Evolutionary conservation across 2,329 filamentous ascomycete species (phyloP), one percentile per base, ranked within the genome.

Genomic region (Coniochaeta ligniaria): DNA sequence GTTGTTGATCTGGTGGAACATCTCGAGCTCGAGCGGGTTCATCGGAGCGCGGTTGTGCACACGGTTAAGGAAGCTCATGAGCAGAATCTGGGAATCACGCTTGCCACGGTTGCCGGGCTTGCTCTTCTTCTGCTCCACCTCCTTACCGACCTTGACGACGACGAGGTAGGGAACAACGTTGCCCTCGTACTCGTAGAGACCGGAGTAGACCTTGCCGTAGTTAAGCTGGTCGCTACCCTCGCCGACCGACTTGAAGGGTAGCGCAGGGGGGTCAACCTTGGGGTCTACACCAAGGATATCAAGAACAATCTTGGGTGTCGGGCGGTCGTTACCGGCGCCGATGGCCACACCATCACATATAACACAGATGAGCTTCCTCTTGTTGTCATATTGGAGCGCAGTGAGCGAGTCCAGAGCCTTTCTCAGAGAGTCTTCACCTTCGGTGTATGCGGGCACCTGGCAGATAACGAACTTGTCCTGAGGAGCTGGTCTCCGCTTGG

Each of bases 401-500:
- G 95, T 97, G 62, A 98, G 82, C 1, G 95, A 98, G 72, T 99
- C 95, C 2, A 99, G 82, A 59, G 92, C 94, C 71, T 96, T 96
- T 60, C 95, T 84, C 9, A 99, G 80, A 4, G 93, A 94, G 69
- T 99, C 95, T 79, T 99, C 95, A 68, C 92, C 95, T 79, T 99
- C 95, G 0, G 95, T 99, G 71, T 99, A 99, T 6, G 95, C 95
- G 11, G 95, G 95, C 35, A 99, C 92, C 74, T 97, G 92, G 75
- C 95, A 98, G 66, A 99, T 98, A 68, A 99, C 93, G 69, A 99
- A 99, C 73, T 98, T 99, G 75, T 99, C 95, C 74, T 98, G 95
- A 41, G 92, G 90, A 6, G 90, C 83, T 2, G 95, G 95, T 20
- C 91, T 88, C 62, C 91, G 86, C 78, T 97, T 97, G 6, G 92